Base-by-base conservation (phyloP, 768 basidiomycete genomes). In the Podaxis sp. region DNA sequence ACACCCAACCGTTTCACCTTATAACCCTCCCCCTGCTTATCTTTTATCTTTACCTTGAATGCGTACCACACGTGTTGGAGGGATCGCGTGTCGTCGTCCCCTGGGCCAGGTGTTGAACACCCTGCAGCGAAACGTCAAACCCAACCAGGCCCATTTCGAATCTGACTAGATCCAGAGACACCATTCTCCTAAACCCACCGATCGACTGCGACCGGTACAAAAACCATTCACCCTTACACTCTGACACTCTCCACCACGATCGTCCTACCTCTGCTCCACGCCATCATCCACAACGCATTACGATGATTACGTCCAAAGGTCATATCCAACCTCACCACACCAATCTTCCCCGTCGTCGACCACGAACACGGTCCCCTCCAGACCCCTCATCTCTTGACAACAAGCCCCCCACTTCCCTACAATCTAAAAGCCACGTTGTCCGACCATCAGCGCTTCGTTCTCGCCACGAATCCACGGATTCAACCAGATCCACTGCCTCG, bases 241-340 rank as follows among this genome's bases (percentile, higher is more conserved):
- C 7, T 20, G 15, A 46, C n/a, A 8, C 44, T 46, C 10, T 17
- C 44, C 44, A 46, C 44, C 20, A 17, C n/a, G 41, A 41, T 5
- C 41, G 1, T 17, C 41, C n/a, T 41, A n/a, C 15, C 41, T 41
- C n/a, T 20, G 17, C 44, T 20, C n/a, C 44, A 46, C 44, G n/a
- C 15, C 44, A 20, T n/a, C 44, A 6, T 8, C 17, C 15, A 20
- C 33, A 13, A 8, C 33, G 10, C 33, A 10, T 33, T 33, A 49
- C 41, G 2, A 58, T 58, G 57, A 17, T 36, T 12, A 2, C 24
- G 40, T 48, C 57, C 1, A 58, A 50, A 37, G 57, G 57, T 26
- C 46, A 58, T 26, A 41, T 58, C 26, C 57, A 58, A 36, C 57
- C 57, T 36, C 57, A 58, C 28, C 36, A 37, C 33, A 58, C 17